Percentiles rank a stretch among this genome's conserved stretches.
These are phyloP conservation scores for Suhomyces prunicola DNA, from an alignment of 805 yeast species.

Conservation along the genomic window DNA sequence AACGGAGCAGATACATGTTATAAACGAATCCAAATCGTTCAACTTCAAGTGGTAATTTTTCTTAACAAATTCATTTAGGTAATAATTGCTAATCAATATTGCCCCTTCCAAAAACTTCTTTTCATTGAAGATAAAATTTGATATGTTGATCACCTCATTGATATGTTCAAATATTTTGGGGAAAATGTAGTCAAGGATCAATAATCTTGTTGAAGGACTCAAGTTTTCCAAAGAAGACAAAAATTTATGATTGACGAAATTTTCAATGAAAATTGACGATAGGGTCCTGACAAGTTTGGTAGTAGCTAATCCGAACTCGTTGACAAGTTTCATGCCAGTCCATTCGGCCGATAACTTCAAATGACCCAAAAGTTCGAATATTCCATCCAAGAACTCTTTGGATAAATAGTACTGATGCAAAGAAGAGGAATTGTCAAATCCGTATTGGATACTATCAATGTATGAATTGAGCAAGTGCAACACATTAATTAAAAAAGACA, in stretches of 20 bases:
- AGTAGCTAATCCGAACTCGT: slow-evolving; percentile 15
- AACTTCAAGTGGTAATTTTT: slow-evolving; percentile 24
- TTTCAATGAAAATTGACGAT: slow-evolving; percentile 35
- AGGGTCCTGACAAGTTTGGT: slow-evolving; percentile 31
- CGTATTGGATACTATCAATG: slow-evolving; percentile 27
- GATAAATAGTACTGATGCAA: slow-evolving; percentile 24
- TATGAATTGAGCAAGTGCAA: slow-evolving; percentile 36
- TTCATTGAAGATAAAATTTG: slow-evolving; percentile 36
- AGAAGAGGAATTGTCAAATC: slow-evolving; percentile 21
- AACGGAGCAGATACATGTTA: slow-evolving; percentile 28
- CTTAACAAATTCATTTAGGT: slow-evolving; percentile 26
- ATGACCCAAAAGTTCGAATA: slow-evolving; percentile 36
- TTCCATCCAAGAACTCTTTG: slow-evolving; percentile 37
- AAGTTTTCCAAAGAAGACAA: slow-evolving; percentile 22
- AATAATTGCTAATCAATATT: slow-evolving; percentile 23
- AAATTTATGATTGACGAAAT: slow-evolving; percentile 16
- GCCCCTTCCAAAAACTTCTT: slow-evolving; percentile 25
- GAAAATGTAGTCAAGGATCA: slow-evolving; percentile 32
- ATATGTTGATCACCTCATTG: slow-evolving; percentile 28
- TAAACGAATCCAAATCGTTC: slow-evolving; percentile 21
- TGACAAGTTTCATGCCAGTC: slow-evolving; percentile 16
- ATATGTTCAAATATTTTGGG: slow-evolving; percentile 36
- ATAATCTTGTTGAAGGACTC: slow-evolving; percentile 34
- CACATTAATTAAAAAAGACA: slow-evolving; percentile 28
- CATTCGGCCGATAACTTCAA: slow-evolving; percentile 25